These are phyloP conservation scores for Kwoniella shivajii DNA, from an alignment of 1,284 basidiomycete genomes.

Conservation along the genomic window DNA sequence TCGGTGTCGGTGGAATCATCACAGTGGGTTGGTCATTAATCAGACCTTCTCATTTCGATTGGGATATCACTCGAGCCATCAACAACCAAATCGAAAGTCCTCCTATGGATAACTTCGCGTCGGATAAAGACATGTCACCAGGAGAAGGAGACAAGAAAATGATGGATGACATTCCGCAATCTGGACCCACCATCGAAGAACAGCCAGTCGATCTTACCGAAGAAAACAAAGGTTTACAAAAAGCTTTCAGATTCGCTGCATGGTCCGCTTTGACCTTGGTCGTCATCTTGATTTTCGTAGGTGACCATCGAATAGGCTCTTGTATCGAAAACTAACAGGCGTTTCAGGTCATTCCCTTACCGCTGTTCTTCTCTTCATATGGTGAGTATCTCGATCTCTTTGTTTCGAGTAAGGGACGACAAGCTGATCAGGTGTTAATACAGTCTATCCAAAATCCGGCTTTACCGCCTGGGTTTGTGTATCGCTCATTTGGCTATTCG, in stretches of 20 bases:
- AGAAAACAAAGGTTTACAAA: constrained; percentile 64
- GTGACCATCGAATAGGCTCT: constrained; percentile 35
- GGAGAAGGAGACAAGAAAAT: constrained; percentile 4
- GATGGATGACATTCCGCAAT: background rate
- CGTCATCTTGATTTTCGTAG: constrained; percentile 56
- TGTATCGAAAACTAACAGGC: background rate
- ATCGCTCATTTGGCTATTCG: constrained; percentile 80
- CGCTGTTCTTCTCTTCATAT: constrained; percentile 76
- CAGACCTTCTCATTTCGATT: constrained; percentile 78
- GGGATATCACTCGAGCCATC: constrained; percentile 72
- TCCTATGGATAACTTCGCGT: background rate
- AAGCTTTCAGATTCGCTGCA: constrained; percentile 75
- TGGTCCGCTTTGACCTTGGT: constrained; percentile 66
- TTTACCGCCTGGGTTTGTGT: constrained; percentile 67
- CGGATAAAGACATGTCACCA: background rate
- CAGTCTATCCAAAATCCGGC: constrained; percentile 66
- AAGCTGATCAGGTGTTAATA: background rate
- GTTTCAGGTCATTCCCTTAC: constrained; percentile 71
- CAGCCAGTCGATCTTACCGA: constrained; percentile 46
- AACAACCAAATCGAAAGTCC: constrained; percentile 56
- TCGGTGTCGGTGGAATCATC: constrained; percentile 77
- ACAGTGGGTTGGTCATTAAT: constrained; percentile 66
- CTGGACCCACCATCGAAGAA: constrained; percentile 56
- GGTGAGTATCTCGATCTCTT: constrained; percentile 17
- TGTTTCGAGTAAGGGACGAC: background rate